phyloP scores from a whole-genome alignment of 2,329 filamentous ascomycete species.

The Hortaea sp. region DNA sequence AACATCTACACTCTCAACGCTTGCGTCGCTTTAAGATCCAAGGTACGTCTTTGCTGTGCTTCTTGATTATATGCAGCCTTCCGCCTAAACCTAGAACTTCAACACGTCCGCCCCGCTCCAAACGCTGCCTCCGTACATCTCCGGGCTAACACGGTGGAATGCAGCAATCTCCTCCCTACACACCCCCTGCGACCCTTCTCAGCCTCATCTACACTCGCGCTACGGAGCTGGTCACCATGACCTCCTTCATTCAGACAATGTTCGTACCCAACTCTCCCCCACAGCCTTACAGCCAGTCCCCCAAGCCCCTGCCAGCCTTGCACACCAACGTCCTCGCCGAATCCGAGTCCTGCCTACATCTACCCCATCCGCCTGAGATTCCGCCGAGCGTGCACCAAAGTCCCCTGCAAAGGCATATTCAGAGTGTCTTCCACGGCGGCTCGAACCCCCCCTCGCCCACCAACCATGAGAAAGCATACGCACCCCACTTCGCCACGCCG shows the following conservation, averaged over 20 bases:
- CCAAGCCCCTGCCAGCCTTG: constrained; percentile 32
- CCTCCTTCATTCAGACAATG: constrained; percentile 75
- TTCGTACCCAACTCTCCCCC: constrained; percentile 43
- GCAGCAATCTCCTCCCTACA: background rate
- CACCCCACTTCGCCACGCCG: constrained; percentile 4
- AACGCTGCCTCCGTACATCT: background rate
- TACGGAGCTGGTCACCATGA: constrained; percentile 39
- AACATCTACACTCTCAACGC: background rate
- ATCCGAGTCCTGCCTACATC: constrained; percentile 27
- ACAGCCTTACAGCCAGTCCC: constrained; percentile 25
- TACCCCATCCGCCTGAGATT: constrained; percentile 15
- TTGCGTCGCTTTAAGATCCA: background rate
- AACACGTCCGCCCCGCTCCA: background rate
- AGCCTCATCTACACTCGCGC: background rate
- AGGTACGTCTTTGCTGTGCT: background rate
- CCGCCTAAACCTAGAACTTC: background rate
- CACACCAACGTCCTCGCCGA: constrained; percentile 32
- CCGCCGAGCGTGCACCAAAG: constrained; percentile 22
- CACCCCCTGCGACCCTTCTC: background rate
- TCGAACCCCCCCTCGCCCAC: background rate
- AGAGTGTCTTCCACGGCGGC: constrained; percentile 12
- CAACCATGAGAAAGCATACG: constrained; percentile 1
- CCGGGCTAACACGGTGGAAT: background rate
- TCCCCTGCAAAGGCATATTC: constrained; percentile 24
- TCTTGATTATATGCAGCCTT: background rate